These are phyloP conservation scores for Boletus speciosus DNA, from an alignment of 768 basidiomycete species.

Conservation along the genomic window DNA sequence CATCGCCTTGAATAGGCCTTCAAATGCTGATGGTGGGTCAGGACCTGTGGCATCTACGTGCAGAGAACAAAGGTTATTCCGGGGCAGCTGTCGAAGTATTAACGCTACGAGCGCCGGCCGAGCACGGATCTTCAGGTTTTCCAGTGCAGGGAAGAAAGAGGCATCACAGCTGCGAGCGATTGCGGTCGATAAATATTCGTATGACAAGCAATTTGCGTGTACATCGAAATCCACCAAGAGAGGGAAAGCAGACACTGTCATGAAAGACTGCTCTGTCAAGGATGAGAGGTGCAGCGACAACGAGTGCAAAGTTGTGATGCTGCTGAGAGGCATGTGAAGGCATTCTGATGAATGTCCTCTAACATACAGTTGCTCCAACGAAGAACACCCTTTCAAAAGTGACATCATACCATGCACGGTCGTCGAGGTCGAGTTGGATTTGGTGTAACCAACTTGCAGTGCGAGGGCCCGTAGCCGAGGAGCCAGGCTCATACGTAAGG, in stretches of 20 bases:
- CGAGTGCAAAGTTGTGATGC: constrained; percentile 32
- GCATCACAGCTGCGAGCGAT: background rate
- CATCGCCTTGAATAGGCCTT: constrained; percentile 32
- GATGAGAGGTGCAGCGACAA: constrained; percentile 42
- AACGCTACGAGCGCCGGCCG: constrained; percentile 32
- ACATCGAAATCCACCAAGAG: constrained; percentile 40
- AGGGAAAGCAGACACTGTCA: constrained; percentile 37
- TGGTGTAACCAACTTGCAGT: constrained; percentile 29
- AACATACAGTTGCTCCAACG: constrained; percentile 36
- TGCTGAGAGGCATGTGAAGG: constrained; percentile 31
- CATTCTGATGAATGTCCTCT: constrained; percentile 35
- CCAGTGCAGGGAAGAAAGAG: constrained; percentile 35
- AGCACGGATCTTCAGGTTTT: constrained; percentile 40
- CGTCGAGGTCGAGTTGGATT: constrained; percentile 26
- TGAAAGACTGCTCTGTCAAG: constrained; percentile 35
- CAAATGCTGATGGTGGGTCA: constrained; percentile 32
- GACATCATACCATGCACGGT: constrained; percentile 18
- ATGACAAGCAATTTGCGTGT: constrained; percentile 39
- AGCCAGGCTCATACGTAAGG: constrained; percentile 31
- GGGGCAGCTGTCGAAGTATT: constrained; percentile 34
- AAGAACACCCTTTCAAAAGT: constrained; percentile 22
- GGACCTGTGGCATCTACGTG: constrained; percentile 37
- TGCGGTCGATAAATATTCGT: constrained; percentile 16
- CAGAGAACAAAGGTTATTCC: constrained; percentile 33
- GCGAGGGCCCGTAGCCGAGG: constrained; percentile 34